Conservation (phyloP, 768 basidiomycete genomes). For the Naematelia aurantialba region DNA sequence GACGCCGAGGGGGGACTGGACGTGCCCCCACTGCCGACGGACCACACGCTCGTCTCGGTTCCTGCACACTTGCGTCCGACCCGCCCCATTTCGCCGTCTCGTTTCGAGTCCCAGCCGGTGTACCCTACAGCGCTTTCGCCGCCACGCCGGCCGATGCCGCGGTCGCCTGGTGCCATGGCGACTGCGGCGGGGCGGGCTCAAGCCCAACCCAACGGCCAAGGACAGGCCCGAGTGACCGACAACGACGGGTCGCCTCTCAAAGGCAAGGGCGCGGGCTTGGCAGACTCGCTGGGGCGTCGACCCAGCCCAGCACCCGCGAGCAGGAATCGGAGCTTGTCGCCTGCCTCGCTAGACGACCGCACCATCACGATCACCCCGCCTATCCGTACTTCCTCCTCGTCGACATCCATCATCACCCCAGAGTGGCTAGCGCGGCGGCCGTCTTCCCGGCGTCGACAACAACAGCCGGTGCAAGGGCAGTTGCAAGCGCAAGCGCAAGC, state of each 20-base stretch:
- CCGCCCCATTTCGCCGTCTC: conserved; percentile 15
- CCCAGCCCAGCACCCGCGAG: not conserved
- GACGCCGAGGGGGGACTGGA: too few relatives aligned
- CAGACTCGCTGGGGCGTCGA: too few relatives aligned
- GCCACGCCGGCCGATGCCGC: conserved; percentile 28
- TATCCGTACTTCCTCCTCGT: not conserved
- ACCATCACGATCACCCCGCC: too few relatives aligned
- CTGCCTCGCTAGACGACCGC: not conserved
- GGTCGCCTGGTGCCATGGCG: conserved; percentile 15
- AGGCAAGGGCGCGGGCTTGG: too few relatives aligned
- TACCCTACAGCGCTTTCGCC: conserved; percentile 34
- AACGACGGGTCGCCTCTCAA: too few relatives aligned
- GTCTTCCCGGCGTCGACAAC: not conserved
- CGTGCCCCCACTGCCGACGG: not conserved
- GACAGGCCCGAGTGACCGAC: not conserved
- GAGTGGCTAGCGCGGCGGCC: not conserved
- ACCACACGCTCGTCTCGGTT: not conserved
- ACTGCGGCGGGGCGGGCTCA: too few relatives aligned
- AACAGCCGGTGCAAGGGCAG: too few relatives aligned
- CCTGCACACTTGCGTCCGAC: not conserved
- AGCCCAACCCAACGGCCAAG: too few relatives aligned
- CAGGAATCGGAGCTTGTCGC: not conserved
- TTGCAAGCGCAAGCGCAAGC: too few relatives aligned
- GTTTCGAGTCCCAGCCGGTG: conserved; percentile 3
- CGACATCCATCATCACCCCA: not conserved